A percentile compares a stretch with the other conserved stretches of the same genome.
These are phyloP conservation scores for Russula olivacea DNA, from an alignment of 768 basidiomycete genomes.

Conservation along the genomic window DNA sequence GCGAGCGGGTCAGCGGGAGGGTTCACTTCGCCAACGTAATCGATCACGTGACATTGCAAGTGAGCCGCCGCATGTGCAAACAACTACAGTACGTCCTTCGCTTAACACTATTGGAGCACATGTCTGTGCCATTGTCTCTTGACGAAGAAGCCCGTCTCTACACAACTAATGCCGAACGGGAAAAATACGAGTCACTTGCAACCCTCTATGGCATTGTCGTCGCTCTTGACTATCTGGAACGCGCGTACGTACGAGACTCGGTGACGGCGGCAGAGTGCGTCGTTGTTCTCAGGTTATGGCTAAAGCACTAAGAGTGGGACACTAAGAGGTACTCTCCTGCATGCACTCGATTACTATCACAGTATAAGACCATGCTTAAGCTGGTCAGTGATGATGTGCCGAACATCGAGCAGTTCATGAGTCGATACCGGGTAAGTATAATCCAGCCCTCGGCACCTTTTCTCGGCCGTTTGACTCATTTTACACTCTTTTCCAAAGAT, in stretches of 20 bases:
- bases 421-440: conserved; percentile 53
- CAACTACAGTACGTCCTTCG: background rate
- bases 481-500: conserved; percentile 44
- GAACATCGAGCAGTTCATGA: conserved; percentile 88
- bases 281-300: background rate
- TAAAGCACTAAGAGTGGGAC: conserved; percentile 32
- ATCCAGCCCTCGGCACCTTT: background rate
- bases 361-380: conserved; percentile 97
- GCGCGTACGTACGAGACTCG: conserved; percentile 91
- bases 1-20: too few relatives aligned
- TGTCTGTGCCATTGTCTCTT: conserved; percentile 48
- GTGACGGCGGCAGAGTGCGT: conserved; percentile 87
- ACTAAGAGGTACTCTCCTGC: conserved; percentile 88
- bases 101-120: conserved; percentile 19
- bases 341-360: conserved; percentile 87
- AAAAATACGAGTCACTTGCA: conserved; percentile 79
- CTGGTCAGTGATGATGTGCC: conserved; percentile 86
- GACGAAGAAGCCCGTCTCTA: conserved; percentile 93
- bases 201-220: conserved; percentile 91
- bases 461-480: background rate
- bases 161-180: conserved; percentile 82
- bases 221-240: conserved; percentile 88
- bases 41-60: too few relatives aligned
- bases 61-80: too few relatives aligned
- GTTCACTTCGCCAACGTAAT: too few relatives aligned